Evolutionary conservation across 495 filamentous ascomycete species (phyloP), one percentile per base, ranked within the genome.

Genomic region (Talaromyces thailandensis): DNA sequence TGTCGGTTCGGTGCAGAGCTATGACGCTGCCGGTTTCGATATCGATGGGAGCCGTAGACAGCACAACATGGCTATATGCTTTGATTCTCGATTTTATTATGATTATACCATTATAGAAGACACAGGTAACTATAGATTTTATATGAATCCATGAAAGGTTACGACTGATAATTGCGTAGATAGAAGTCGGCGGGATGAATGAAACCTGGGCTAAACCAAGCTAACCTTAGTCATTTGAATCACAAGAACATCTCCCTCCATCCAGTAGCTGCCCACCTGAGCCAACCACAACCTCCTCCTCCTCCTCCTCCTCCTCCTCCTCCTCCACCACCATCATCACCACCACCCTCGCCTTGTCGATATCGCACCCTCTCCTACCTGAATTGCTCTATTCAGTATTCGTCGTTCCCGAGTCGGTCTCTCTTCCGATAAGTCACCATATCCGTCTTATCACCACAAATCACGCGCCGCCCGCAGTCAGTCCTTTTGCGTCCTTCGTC

Each of bases 361-460:
- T 53, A 63, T 63, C 62, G 56, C 65, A 63, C 64, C 53, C 60
- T 28, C 61, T 64, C 21, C 18, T 26, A 26, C 18, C 29, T 25
- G 35, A 11, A 25, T 45, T 25, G 21, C 35, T 48, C 31, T 26
- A 40, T 40, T 40, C 9, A 40, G n/a, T 48, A 8, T 25, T 60
- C 35, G 25, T 29, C 28, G 29, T 58, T 16, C 14, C 12, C 57
- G 12, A 60, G 57, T 29, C 57, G 31, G 9, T 32, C 31, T 28
- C 12, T 2, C 40, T 29, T 6, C 23, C 40, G 26, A 28, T 28
- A 55, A 55, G 23, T 24, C 14, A 25, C 21, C 28, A 9, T 11
- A 28, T 55, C 51, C 21, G 51, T 55, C 51, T 55, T 55, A 26
- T 26, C 51, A 55, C 23, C 6, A 14, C 51, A 55, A 55, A 55